These are phyloP conservation scores for Crithidia bombi DNA, from an alignment of 208 protist species.

Conservation along the genomic window DNA sequence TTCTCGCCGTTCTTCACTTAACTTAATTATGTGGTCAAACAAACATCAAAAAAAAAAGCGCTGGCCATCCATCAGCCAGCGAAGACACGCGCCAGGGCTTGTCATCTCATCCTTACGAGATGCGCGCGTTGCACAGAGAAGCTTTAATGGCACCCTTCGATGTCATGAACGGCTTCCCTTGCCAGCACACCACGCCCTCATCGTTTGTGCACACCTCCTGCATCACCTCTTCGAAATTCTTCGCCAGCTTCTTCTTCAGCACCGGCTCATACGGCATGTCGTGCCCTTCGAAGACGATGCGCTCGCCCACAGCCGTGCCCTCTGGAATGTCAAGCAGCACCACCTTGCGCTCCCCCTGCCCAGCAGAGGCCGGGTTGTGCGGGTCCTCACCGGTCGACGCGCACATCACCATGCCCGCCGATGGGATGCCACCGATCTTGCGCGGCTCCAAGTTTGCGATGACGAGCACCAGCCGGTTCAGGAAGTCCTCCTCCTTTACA, in stretches of 20 bases:
- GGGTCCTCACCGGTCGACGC: conserved; percentile 67
- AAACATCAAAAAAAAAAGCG: not conserved
- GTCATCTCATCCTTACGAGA: conserved; percentile 59
- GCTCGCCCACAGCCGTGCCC: conserved; percentile 86
- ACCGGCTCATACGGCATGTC: conserved; percentile 78
- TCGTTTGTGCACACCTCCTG: conserved; percentile 69
- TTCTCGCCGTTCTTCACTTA: no score
- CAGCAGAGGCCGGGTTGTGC: conserved; percentile 44
- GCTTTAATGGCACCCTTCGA: conserved; percentile 68
- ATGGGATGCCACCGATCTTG: conserved; percentile 91
- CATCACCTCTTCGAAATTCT: conserved; percentile 89
- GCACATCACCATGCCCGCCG: conserved; percentile 94
- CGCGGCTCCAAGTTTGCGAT: conserved; percentile 94
- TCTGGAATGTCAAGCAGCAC: conserved; percentile 88
- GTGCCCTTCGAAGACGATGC: conserved; percentile 88
- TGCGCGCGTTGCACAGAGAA: conserved; percentile 60
- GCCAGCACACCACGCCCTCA: conserved; percentile 78
- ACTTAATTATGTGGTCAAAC: no score
- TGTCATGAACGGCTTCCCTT: conserved; percentile 69
- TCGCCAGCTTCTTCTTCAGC: conserved; percentile 92
- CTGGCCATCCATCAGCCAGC: not conserved
- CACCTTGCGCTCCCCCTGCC: conserved; percentile 59
- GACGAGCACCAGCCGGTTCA: conserved; percentile 85
- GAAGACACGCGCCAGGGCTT: conserved; percentile 36
- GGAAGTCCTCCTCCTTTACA: conserved; percentile 82